A percentile compares a stretch with the other conserved stretches of the same genome.
Conservation (phyloP, 1,284 basidiomycete species). For the Hymenochaete sp. region DNA sequence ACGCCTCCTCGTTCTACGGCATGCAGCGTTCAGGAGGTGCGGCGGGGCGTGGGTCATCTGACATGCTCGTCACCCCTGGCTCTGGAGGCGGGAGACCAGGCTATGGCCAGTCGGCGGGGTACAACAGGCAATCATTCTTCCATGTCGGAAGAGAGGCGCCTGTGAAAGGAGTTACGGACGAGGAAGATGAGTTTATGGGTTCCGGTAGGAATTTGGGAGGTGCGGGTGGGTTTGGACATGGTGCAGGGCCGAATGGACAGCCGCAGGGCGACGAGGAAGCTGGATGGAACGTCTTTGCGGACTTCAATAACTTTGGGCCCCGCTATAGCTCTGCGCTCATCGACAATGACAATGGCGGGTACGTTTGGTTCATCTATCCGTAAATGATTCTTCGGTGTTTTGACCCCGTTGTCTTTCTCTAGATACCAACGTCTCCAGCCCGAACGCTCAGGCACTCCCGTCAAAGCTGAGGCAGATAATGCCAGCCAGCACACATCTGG, state of each 20-base stretch:
- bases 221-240: constrained; percentile 4
- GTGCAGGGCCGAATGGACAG: too few species aligned
- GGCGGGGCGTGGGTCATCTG: constrained; percentile 35
- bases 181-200: constrained; percentile 33
- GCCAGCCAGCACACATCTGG: constrained; percentile 19
- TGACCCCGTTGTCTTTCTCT: constrained; percentile 1
- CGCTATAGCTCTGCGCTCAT: constrained; percentile 61
- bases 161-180: constrained; percentile 62
- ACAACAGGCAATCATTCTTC: constrained; percentile 59
- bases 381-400: constrained; percentile 13
- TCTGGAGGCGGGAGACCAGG: too few species aligned
- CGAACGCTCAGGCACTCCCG: constrained; percentile 18
- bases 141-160: constrained; percentile 61
- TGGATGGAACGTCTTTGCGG: constrained; percentile 79
- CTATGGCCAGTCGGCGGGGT: constrained; percentile 49
- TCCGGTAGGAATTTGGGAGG: neutral
- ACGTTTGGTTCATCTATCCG: constrained; percentile 12
- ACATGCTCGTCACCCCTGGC: constrained; percentile 33
- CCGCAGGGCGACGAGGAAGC: constrained; percentile 27
- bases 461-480: constrained; percentile 32
- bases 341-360: constrained; percentile 26
- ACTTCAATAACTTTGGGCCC: constrained; percentile 85
- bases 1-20: constrained; percentile 56
- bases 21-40: constrained; percentile 31
- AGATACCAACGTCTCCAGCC: constrained; percentile 27